Conservation (phyloP, 176 grass and related monocot species). For the Alopecurus myosuroides region DNA sequence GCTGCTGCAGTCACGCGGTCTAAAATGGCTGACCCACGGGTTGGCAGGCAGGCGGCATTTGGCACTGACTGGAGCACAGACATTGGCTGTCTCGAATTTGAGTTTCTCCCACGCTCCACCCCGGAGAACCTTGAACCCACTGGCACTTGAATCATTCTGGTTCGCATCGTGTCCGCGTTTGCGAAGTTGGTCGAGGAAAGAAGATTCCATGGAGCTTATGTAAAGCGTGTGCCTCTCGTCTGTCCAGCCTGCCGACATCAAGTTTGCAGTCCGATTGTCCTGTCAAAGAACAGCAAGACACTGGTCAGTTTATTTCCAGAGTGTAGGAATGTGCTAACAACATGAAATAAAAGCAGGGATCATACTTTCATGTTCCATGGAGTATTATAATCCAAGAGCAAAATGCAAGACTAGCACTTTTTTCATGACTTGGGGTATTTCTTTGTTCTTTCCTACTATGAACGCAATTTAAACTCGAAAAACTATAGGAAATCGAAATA, state of each 20-base stretch:
- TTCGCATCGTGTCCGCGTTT: background rate
- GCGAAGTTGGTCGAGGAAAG: conserved; percentile 47
- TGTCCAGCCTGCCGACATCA: conserved; percentile 54
- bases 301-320: background rate
- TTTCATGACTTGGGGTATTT: background rate
- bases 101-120: conserved; percentile 54
- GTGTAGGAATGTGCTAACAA: background rate
- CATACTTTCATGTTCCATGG: background rate
- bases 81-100: conserved; percentile 34
- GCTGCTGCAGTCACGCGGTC: conserved; percentile 10
- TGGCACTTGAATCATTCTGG: background rate
- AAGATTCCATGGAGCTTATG: conserved; percentile 61
- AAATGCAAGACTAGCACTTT: background rate
- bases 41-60: conserved; percentile 37
- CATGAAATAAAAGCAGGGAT: background rate
- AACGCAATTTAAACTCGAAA: background rate
- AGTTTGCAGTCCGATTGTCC: conserved; percentile 23
- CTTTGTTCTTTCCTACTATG: background rate
- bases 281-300: conserved; percentile 23
- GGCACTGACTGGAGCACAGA: background rate
- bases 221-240: conserved; percentile 58
- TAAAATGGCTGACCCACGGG: conserved; percentile 68
- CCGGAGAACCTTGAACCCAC: conserved; percentile 57
- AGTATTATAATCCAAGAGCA: background rate
- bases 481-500: background rate